Evolutionary conservation across 2,329 filamentous ascomycete species (phyloP), one percentile per base, ranked within the genome.

Genomic region (Annulohypoxylon truncatum): DNA sequence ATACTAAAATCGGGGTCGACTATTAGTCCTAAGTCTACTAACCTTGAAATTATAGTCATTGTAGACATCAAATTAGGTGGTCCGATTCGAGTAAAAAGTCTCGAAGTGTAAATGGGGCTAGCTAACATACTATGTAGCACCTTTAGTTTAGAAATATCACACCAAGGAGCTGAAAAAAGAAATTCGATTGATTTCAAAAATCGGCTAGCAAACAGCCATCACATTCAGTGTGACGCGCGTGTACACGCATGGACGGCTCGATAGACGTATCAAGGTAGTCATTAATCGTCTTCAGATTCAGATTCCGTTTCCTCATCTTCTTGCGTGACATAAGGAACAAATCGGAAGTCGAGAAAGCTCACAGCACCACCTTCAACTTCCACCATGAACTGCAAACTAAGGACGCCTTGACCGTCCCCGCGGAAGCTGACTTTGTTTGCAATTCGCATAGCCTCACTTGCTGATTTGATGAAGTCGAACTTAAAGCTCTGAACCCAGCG

Each of bases 301-400:
- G 79, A 80, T 0, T 82, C 82, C 2, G 80, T 80, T 4, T 83
- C 83, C 2, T 85, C 84, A 26, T 89, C 89, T 42, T 91, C 86
- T 20, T 87, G 85, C 13, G 85, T 83, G 58, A 89, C 82, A 61
- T 90, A 90, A 13, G 93, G 92, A 61, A 96, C 90, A 75, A 96
- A 93, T 18, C 91, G 85, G 77, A 95, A 96, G 77, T 96, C 92
- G 22, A 96, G 84, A 79, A 95, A 96, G 72, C 89, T 92, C 38
- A 89, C 83, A 22, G 84, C 83, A 4, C 87, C 85, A 5, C 87
- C 86, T 67, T 96, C 93, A 42, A 94, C 84, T 76, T 97, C 93
- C 13, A 99, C 90, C 91, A 99, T 96, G 74, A 98, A 97, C 76
- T 99, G 96, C 77, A 98, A 81, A 79, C 93, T 97, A 69, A 99